phyloP scores from a whole-genome alignment of 208 protist species.

The Trypanosoma boissoni region DNA sequence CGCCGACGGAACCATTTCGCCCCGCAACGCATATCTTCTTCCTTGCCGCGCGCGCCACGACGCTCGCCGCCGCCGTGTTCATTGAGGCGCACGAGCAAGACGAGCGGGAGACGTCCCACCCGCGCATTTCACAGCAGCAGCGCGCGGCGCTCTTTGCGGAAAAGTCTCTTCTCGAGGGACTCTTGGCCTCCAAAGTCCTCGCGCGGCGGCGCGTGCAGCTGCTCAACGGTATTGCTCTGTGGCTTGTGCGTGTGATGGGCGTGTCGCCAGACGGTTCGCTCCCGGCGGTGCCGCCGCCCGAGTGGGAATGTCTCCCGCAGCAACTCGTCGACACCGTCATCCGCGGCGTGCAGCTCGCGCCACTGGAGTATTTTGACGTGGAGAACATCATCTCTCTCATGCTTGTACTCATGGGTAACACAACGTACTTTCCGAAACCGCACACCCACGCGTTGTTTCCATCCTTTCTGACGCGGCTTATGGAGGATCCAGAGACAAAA shows the following conservation, averaged over 20 bases:
- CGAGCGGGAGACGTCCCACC: constrained; percentile 45
- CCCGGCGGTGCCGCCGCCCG: constrained; percentile 37
- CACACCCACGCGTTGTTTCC: constrained; percentile 89
- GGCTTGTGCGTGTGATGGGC: constrained; percentile 78
- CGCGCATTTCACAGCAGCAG: constrained; percentile 41
- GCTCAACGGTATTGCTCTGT: constrained; percentile 67
- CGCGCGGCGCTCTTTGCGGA: constrained; percentile 44
- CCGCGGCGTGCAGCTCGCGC: constrained; percentile 52
- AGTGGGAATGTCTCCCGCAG: constrained; percentile 84
- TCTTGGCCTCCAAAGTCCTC: constrained; percentile 47
- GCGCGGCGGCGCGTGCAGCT: constrained; percentile 54
- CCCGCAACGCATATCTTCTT: constrained; percentile 80
- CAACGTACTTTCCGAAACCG: constrained; percentile 83
- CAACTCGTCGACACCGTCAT: constrained; percentile 81
- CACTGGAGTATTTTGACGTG: constrained; percentile 47
- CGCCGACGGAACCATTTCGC: constrained; percentile 46
- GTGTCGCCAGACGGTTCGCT: constrained; percentile 42
- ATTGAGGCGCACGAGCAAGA: constrained; percentile 66
- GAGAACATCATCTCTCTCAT: constrained; percentile 78
- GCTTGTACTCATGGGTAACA: constrained; percentile 91
- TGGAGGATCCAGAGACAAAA: constrained; percentile 49
- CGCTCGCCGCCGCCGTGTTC: constrained; percentile 42
- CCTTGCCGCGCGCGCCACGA: constrained; percentile 56
- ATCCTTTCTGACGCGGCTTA: constrained; percentile 49
- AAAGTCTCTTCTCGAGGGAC: constrained; percentile 54